A percentile compares a stretch with the other conserved stretches of the same genome.
These are phyloP conservation scores for Daldinia grandis DNA, from an alignment of 495 filamentous ascomycete genomes.

Conservation along the genomic window DNA sequence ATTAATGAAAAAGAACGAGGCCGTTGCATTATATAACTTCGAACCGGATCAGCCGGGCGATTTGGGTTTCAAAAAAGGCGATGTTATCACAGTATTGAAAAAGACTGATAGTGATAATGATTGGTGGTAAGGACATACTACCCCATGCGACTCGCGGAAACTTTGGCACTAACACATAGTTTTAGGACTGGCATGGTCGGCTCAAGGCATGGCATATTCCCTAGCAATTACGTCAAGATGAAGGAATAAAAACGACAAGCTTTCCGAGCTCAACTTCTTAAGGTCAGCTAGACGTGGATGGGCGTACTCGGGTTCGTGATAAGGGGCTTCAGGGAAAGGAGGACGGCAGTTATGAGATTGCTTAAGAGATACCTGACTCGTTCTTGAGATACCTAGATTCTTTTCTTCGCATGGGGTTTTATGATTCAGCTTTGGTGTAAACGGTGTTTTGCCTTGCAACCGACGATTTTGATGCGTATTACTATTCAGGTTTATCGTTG, in stretches of 20 bases:
- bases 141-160: not conserved
- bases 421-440: slow-evolving; percentile 19
- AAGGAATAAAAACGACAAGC: slow-evolving; percentile 38
- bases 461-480: not conserved
- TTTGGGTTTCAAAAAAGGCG: slow-evolving; percentile 95
- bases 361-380: slow-evolving; percentile 27
- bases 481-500: not conserved
- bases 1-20: slow-evolving; percentile 79
- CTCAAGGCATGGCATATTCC: slow-evolving; percentile 62
- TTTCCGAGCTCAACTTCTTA: not conserved
- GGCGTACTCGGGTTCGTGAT: slow-evolving; percentile 22
- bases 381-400: not conserved
- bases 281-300: slow-evolving; percentile 4
- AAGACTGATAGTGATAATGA: slow-evolving; percentile 90
- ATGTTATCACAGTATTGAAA: slow-evolving; percentile 96
- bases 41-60: slow-evolving; percentile 94
- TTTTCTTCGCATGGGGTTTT: slow-evolving; percentile 21
- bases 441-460: slow-evolving; percentile 1
- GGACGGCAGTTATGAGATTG: slow-evolving; percentile 33
- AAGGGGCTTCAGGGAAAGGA: slow-evolving; percentile 2
- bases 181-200: slow-evolving; percentile 66
- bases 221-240: slow-evolving; percentile 66
- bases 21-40: slow-evolving; percentile 88
- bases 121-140: slow-evolving; percentile 74
- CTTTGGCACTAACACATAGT: slow-evolving; percentile 33